Evolutionary conservation across 768 basidiomycete genomes (phyloP), one percentile per base, ranked within the genome.

Genomic region (Guyanaporus albipodus): DNA sequence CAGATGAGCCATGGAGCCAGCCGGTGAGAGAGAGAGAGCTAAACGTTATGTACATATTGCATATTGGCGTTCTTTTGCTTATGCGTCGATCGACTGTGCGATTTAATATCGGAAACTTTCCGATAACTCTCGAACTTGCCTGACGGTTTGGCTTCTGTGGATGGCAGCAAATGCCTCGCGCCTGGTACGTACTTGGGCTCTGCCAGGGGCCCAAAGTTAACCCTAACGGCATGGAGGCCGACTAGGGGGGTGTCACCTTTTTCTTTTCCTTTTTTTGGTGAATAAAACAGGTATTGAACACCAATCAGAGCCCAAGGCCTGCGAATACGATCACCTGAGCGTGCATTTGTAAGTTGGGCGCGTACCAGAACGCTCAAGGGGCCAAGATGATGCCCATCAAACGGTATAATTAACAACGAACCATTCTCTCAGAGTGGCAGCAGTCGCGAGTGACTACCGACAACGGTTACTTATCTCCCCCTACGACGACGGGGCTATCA

Each of bases 41-140:
- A 39, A 39, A 32, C 24, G 34, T 36, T 36, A 42, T 40, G 15
- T 46, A n/a, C 37, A 32, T 22, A 31, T 36, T 36, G 39, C 38
- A n/a, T 46, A 35, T 22, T 49, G 21, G 32, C 8, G 4, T 4
- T 28, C 23, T 22, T 44, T 24, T 41, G 32, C 38, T 34, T 41
- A 51, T 42, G 36, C 52, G 56, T 53, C 60, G 61, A 62, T 64
- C 62, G 62, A 51, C 42, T 48, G 46, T 45, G 53, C 48, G 32
- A 50, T 62, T 52, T 52, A 45, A 59, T 62, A 38, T 54, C 53
- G 51, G 46, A 52, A 49, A 27, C 50, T 38, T 46, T 50, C 34
- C 46, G 51, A 48, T 33, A 37, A 33, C 50, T 45, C 46, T 40
- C 43, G 36, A n/a, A 27, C 24, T 19, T 45, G 35, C 15, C 39